Evolutionary conservation across 106 monocot species (phyloP).

Genomic region (Acorus gramineus): DNA sequence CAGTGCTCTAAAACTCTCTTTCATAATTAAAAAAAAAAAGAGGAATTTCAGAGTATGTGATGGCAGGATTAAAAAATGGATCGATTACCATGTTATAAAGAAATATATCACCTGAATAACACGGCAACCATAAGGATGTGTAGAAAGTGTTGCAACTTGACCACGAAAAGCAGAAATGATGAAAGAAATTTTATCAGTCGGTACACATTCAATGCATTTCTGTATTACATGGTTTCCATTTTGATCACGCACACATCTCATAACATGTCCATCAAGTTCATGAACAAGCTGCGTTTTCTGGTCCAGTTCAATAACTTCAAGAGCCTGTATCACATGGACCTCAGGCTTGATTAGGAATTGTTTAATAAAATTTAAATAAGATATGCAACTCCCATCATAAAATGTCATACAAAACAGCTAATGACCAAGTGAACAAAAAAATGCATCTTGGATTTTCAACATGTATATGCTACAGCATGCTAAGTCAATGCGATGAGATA

Average conservation of each 20-base stretch:
- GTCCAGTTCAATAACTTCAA: conserved; percentile 88
- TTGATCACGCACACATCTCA: conserved; percentile 91
- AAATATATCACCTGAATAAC: conserved; percentile 74
- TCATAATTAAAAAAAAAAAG: conserved; percentile 1
- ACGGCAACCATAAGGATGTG: conserved; percentile 92
- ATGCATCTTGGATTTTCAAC: too few species aligned
- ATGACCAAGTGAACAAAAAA: too few species aligned
- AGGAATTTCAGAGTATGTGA: background rate
- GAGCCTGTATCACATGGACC: conserved; percentile 37
- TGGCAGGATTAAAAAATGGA: background rate
- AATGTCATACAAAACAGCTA: too few species aligned
- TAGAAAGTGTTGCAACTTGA: conserved; percentile 76
- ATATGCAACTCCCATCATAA: too few species aligned
- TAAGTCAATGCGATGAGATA: too few species aligned
- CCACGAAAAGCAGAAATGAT: conserved; percentile 76
- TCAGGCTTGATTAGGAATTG: too few species aligned
- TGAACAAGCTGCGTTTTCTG: conserved; percentile 73
- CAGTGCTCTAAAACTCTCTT: conserved; percentile 93
- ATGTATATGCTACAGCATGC: too few species aligned
- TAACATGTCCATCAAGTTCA: conserved; percentile 88
- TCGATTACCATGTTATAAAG: background rate
- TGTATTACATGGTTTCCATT: conserved; percentile 99
- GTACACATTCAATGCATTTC: conserved; percentile 95
- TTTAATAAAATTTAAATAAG: too few species aligned
- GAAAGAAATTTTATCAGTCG: conserved; percentile 71